Base-by-base conservation (phyloP, 2,329 filamentous ascomycete species). In the Metarhizium guizhouense region DNA sequence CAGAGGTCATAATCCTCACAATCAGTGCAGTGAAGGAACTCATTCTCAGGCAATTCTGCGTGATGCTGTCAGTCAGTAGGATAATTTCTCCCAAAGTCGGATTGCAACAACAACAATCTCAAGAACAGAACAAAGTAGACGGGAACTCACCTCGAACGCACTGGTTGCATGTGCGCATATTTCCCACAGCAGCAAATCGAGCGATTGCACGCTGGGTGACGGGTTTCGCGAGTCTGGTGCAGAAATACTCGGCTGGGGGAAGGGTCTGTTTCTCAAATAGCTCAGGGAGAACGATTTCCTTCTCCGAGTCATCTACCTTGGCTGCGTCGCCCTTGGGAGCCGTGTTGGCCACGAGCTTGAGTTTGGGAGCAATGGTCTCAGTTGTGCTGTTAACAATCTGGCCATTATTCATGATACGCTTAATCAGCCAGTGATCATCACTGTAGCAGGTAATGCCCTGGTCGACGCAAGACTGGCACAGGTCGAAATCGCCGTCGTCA, bases 1-100 rank as follows among this genome's bases (percentile, higher is more conserved):
- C 94, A 99, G 42, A 99, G 81, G 67, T 99, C 94, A 68, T 86
- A 97, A 72, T 99, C 94, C 16, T 89, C 86, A 70, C 94, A 99
- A 20, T 79, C 74, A 7, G 76, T 80, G 78, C 94, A 99, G 65
- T 92, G 91, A 53, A 97, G 82, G 65, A 97, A 95, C 60, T 90
- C 81, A 30, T 79, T 74, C 68, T 95, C 91, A 7, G 84, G 80
- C 54, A 91, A 79, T 68, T 90, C 87, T 82, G 47, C 1, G 16
- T 11, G 16, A 29, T 14, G 16, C 32, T 6, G 20, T 53, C 32
- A 14, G 51, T 56, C n/a, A 51, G 47, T 42, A 16, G n/a, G 29
- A 32, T 18, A 6, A 18, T 20, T 47, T 51, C 52, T 52, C 55
- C n/a, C 6, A 11, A 34, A 34, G 6, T 2, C 7, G 32, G 18